Conservation (phyloP, 768 basidiomycete species). For the Pleurotus tuber-regium region DNA sequence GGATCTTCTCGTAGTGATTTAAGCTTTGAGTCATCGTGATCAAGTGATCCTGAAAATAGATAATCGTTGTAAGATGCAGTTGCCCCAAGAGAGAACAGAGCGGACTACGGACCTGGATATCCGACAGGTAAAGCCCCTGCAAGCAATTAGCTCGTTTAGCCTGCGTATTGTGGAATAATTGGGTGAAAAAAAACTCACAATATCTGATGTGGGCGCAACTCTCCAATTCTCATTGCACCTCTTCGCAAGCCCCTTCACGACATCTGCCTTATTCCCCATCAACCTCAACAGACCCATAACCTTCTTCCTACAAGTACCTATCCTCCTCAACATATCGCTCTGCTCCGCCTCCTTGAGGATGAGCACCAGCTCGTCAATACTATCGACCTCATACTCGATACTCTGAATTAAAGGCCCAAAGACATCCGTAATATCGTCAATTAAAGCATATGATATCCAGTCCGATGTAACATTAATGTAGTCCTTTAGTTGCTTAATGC, state of each 20-base stretch:
- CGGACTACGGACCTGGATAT: slow-evolving; percentile 71
- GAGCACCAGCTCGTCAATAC: slow-evolving; percentile 95
- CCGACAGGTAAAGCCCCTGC: slow-evolving; percentile 91
- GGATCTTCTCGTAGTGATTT: slow-evolving; percentile 99
- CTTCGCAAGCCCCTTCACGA: slow-evolving; percentile 98
- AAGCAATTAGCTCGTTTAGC: not conserved
- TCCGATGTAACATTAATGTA: slow-evolving; percentile 98
- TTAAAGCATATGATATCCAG: slow-evolving; percentile 99
- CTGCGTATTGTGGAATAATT: not conserved
- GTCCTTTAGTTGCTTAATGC: slow-evolving; percentile 98
- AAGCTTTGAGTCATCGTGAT: slow-evolving; percentile 99
- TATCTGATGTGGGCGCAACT: slow-evolving; percentile 96
- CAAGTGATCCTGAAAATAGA: slow-evolving; percentile 74
- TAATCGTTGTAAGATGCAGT: not conserved
- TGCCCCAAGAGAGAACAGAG: not conserved
- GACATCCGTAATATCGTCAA: slow-evolving; percentile 99
- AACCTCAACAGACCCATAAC: slow-evolving; percentile 95
- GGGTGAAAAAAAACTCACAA: slow-evolving; percentile 47
- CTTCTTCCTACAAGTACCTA: slow-evolving; percentile 98
- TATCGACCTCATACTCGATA: slow-evolving; percentile 99
- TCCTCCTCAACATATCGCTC: slow-evolving; percentile 96
- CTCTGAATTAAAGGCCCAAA: slow-evolving; percentile 98
- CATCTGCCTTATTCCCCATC: slow-evolving; percentile 99
- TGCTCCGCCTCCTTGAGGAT: slow-evolving; percentile 96
- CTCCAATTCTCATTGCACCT: slow-evolving; percentile 99